These are phyloP conservation scores for Aspergillus mulundensis DNA, from an alignment of 495 filamentous ascomycete species.

Conservation along the genomic window DNA sequence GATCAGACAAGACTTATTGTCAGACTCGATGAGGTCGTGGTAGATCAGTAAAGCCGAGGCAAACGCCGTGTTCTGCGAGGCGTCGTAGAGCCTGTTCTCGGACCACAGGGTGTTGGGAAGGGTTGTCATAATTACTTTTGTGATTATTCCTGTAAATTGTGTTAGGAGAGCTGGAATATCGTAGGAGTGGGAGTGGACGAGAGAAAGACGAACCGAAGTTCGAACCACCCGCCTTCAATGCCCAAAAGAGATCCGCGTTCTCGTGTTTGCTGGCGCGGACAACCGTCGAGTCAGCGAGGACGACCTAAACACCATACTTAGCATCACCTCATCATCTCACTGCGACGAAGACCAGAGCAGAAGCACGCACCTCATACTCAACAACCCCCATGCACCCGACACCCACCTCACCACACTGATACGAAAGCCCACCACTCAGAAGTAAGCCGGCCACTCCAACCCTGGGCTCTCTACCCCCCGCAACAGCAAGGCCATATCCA, in stretches of 20 bases:
- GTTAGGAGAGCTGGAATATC: no score
- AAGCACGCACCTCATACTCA: constrained; percentile 19
- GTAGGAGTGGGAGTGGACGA: background rate
- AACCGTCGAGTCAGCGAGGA: constrained; percentile 42
- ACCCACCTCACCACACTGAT: constrained; percentile 34
- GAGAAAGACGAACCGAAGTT: constrained; percentile 20
- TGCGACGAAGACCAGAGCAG: background rate
- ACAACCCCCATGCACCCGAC: constrained; percentile 41
- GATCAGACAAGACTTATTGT: constrained; percentile 19
- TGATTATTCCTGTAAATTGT: constrained; percentile 19
- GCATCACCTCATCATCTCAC: background rate
- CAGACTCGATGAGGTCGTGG: constrained; percentile 14
- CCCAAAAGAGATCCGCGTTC: constrained; percentile 29
- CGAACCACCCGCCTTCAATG: constrained; percentile 27
- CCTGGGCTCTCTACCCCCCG: constrained; percentile 30
- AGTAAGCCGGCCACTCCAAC: constrained; percentile 40
- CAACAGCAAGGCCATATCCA: constrained; percentile 26
- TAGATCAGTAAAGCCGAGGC: constrained; percentile 13
- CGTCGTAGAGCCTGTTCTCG: constrained; percentile 7
- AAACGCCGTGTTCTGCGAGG: background rate
- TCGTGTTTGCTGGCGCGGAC: constrained; percentile 38
- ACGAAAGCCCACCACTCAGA: constrained; percentile 37
- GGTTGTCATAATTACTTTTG: constrained; percentile 14
- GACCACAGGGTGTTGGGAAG: constrained; percentile 14
- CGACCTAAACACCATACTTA: constrained; percentile 29